Evolutionary conservation across 75 land plant species (phyloP), one percentile per base, ranked within the genome.

Genomic region (Adiantum capillusveneris): DNA sequence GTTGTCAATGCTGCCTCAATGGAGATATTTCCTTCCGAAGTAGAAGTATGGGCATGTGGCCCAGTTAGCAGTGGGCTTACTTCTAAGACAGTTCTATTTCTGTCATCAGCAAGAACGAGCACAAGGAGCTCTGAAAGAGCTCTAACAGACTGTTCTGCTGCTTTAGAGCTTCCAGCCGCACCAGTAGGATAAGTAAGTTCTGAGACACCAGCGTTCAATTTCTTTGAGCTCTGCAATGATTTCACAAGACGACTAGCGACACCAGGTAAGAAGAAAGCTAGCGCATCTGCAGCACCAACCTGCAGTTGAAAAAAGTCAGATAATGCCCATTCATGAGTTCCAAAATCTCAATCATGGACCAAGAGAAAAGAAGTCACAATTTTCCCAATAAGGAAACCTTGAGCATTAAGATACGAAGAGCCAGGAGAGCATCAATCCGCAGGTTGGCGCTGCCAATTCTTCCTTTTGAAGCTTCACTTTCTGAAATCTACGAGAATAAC

Each of bases 221-320:
- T 57, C 64, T 71, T 87, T 22, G 98, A 72, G 36, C 74, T 60
- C 57, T 76, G 79, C 61, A 94, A 51, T 30, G 77, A 77, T 69
- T 89, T 94, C 28, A 75, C 68, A 62, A 94, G 71, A 21, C 86
- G 85, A 64, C 98, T 89, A 25, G 80, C 81, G 63, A 89, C 72
- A 48, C 96, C 98, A 42, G 98, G 98, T 53, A 94, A 62, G 56
- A 89, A 94, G 64, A 84, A 94, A 41, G 88, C 98, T 53, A 94
- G 61, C 44, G 88, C 83, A 86, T 89, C 96, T 63, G 96, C 90
- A 72, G 65, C 66, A 1, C 85, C 96, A 65, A 94, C 85, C 96
- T 89, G 73, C 59, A 39, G 37, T 5, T 3, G 37, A 34, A 34
- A 34, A 34, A 34, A 34, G 37, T 3, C 7, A 9, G 37, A 34